Evolutionary conservation across 139 green algal species (phyloP).

Genomic region (Desmodesmus armatus): DNA sequence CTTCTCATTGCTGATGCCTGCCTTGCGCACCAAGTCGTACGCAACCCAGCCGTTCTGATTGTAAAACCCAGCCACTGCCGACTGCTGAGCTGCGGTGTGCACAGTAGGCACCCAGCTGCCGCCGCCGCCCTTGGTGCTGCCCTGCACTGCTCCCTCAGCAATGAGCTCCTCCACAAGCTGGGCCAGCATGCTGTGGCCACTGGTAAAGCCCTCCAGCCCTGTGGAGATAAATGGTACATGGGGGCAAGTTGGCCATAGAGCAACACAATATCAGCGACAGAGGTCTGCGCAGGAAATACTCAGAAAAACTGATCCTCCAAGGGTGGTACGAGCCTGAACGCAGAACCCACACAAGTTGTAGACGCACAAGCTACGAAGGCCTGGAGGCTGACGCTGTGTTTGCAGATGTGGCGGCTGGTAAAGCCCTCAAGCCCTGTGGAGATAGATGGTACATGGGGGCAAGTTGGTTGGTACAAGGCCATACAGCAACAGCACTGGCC

Average conservation of each 20-base stretch:
- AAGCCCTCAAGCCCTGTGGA: no score
- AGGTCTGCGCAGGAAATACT: no score
- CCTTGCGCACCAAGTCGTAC: conserved; percentile 76
- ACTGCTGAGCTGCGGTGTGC: conserved; percentile 73
- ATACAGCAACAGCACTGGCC: no score
- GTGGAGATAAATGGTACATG: neutral
- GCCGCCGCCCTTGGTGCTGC: conserved; percentile 74
- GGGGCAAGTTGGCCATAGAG: neutral
- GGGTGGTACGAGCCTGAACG: no score
- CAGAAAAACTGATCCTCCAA: no score
- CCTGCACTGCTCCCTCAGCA: conserved; percentile 60
- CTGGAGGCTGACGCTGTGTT: no score
- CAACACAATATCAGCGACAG: neutral
- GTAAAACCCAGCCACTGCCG: conserved; percentile 80
- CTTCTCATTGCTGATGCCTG: conserved; percentile 63
- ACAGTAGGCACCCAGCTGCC: conserved; percentile 78
- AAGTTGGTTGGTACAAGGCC: no score
- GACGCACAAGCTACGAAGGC: no score
- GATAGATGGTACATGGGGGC: no score
- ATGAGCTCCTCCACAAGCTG: conserved; percentile 67
- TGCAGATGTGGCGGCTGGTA: no score
- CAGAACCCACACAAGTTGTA: no score
- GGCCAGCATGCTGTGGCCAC: conserved; percentile 51
- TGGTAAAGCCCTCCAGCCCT: conserved; percentile 35
- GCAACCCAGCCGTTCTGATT: conserved; percentile 85